phyloP scores from a whole-genome alignment of 805 yeast species.

The Hanseniaspora taiwanica region DNA sequence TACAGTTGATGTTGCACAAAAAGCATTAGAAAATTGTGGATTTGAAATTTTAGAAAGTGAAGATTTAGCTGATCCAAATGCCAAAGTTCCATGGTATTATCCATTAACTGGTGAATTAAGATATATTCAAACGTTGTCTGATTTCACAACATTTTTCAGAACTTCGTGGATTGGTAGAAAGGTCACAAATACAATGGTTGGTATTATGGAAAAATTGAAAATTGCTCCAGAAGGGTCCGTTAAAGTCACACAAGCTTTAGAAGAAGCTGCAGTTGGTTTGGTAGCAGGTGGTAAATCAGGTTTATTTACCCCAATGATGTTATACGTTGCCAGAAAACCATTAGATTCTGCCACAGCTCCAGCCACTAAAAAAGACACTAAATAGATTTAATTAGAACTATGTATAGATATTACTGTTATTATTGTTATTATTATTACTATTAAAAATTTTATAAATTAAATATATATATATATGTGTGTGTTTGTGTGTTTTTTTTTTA shows the following conservation, averaged over 20 bases:
- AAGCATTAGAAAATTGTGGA: slow-evolving; percentile 78
- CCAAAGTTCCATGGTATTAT: slow-evolving; percentile 92
- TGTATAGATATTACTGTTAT: too few species aligned
- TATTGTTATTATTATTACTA: too few species aligned
- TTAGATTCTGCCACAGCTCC: slow-evolving; percentile 1
- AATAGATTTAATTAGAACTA: too few species aligned
- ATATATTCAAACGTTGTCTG: slow-evolving; percentile 67
- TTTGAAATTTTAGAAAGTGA: slow-evolving; percentile 62
- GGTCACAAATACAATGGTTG: slow-evolving; percentile 68
- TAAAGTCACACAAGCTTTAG: slow-evolving; percentile 84
- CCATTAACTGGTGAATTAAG: slow-evolving; percentile 92
- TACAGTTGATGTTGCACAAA: slow-evolving; percentile 68
- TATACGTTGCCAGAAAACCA: slow-evolving; percentile 82
- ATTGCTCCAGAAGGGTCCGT: slow-evolving; percentile 87
- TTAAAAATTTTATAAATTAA: too few species aligned
- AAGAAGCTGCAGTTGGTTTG: slow-evolving; percentile 91
- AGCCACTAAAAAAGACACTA: too few species aligned
- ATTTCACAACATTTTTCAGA: slow-evolving; percentile 74
- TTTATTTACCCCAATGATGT: slow-evolving; percentile 96
- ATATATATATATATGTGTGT: too few species aligned
- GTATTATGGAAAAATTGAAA: slow-evolving; percentile 71
- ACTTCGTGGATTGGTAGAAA: slow-evolving; percentile 79
- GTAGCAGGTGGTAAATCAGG: slow-evolving; percentile 86
- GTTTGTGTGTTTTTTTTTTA: too few species aligned
- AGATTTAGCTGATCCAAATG: slow-evolving; percentile 75